A percentile compares a stretch with the other conserved stretches of the same genome.
These are phyloP conservation scores for Isabelozyma heimii DNA, from an alignment of 805 yeast genomes.

Conservation along the genomic window DNA sequence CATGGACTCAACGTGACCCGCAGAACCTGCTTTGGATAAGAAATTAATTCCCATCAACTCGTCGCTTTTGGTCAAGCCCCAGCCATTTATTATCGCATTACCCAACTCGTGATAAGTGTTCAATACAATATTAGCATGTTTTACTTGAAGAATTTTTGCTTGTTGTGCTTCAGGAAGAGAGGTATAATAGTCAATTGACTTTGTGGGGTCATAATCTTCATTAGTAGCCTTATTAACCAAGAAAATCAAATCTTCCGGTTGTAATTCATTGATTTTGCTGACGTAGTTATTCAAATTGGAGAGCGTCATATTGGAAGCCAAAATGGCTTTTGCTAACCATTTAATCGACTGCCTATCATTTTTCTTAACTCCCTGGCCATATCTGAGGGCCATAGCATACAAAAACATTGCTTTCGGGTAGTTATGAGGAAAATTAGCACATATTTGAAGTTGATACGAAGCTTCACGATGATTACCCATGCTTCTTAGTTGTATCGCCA, in stretches of 20 bases:
- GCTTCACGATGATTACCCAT: constrained; percentile 66
- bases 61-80: constrained; percentile 50
- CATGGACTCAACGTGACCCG: constrained; percentile 70
- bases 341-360: constrained; percentile 53
- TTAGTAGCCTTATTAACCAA: constrained; percentile 18
- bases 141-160: constrained; percentile 24
- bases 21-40: constrained; percentile 60
- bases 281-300: constrained; percentile 12
- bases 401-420: constrained; percentile 61
- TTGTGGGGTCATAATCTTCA: constrained; percentile 22
- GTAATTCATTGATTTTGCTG: constrained; percentile 21
- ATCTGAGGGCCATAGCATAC: constrained; percentile 63
- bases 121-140: constrained; percentile 42
- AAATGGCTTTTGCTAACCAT: constrained; percentile 55
- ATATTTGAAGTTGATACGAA: constrained; percentile 62
- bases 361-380: constrained; percentile 66
- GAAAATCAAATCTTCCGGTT: constrained; percentile 26
- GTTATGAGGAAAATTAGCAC: constrained; percentile 58
- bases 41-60: constrained; percentile 56
- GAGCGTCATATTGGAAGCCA: constrained; percentile 6
- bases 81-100: constrained; percentile 51
- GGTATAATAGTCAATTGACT: constrained; percentile 21
- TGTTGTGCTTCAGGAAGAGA: constrained; percentile 20
- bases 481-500: constrained; percentile 50
- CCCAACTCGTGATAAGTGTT: constrained; percentile 60